These are phyloP conservation scores for Psilocybe cubensis DNA, from an alignment of 768 basidiomycete species.

Conservation along the genomic window DNA sequence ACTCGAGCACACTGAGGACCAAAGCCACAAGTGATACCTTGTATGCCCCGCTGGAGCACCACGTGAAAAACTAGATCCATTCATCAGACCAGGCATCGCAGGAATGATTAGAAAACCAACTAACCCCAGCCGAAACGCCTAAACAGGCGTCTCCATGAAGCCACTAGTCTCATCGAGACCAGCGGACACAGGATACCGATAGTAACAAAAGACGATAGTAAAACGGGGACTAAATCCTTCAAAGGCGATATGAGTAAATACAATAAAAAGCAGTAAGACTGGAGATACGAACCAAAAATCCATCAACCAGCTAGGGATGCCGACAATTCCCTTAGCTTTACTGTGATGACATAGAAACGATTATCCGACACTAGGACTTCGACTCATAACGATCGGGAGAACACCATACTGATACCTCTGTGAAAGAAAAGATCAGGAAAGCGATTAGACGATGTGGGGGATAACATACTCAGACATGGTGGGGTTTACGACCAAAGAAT, in stretches of 20 bases:
- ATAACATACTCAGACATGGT: slow-evolving; percentile 15
- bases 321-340: slow-evolving; percentile 3
- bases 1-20: background rate
- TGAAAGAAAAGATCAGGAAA: background rate
- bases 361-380: background rate
- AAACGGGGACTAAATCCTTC: slow-evolving; percentile 5
- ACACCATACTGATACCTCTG: slow-evolving; percentile 8
- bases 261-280: background rate
- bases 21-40: slow-evolving; percentile 4
- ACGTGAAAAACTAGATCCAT: slow-evolving; percentile 2
- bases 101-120: background rate
- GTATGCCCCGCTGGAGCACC: slow-evolving; percentile 4
- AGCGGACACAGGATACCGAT: slow-evolving; percentile 5
- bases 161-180: slow-evolving; percentile 5
- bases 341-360: slow-evolving; percentile 5
- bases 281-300: slow-evolving; percentile 1
- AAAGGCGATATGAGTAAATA: background rate
- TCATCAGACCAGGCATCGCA: background rate
- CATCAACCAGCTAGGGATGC: background rate
- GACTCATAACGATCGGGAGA: slow-evolving; percentile 10
- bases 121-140: slow-evolving; percentile 13
- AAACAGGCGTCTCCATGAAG: slow-evolving; percentile 8
- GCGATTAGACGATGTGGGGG: background rate
- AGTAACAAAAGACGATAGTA: slow-evolving; percentile 10
- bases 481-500: slow-evolving; percentile 23